Conservation (phyloP, 148 eudicot species). For the Polygonum aviculare region DNA sequence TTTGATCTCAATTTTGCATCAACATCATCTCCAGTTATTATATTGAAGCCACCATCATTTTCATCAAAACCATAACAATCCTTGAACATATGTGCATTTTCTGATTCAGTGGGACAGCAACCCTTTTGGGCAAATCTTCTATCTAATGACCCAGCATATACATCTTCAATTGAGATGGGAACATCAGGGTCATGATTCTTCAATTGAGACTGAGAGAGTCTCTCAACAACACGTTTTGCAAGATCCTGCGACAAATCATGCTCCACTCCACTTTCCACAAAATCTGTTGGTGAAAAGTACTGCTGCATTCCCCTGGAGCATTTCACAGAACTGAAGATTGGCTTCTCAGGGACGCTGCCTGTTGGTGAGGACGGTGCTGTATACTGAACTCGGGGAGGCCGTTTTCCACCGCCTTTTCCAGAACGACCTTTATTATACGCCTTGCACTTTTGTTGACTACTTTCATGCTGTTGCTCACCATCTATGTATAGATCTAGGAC, state of each 20-base stretch:
- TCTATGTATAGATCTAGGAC: constrained; percentile 83
- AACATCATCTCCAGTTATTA: constrained; percentile 27
- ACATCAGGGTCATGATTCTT: constrained; percentile 43
- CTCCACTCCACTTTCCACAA: constrained; percentile 39
- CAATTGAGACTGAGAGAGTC: constrained; percentile 53
- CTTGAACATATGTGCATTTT: constrained; percentile 18
- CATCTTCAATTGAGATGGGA: constrained; percentile 78
- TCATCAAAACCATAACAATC: constrained; percentile 18
- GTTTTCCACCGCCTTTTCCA: constrained; percentile 26
- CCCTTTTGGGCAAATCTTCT: constrained; percentile 17
- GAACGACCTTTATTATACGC: constrained; percentile 23
- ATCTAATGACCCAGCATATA: constrained; percentile 39
- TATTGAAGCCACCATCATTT: constrained; percentile 13
- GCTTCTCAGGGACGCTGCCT: constrained; percentile 43
- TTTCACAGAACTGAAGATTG: constrained; percentile 47
- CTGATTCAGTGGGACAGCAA: constrained; percentile 10
- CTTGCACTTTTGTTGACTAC: constrained; percentile 18
- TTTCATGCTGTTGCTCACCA: constrained; percentile 69
- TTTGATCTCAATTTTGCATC: constrained; percentile 43
- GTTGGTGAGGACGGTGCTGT: constrained; percentile 45
- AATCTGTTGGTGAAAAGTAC: constrained; percentile 35
- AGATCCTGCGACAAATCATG: constrained; percentile 63
- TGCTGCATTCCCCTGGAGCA: constrained; percentile 33
- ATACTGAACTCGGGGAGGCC: constrained; percentile 50
- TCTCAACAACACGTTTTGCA: constrained; percentile 82